These are phyloP conservation scores for Chaetomium globosum DNA, from an alignment of 2,329 filamentous ascomycete genomes.

Conservation along the genomic window DNA sequence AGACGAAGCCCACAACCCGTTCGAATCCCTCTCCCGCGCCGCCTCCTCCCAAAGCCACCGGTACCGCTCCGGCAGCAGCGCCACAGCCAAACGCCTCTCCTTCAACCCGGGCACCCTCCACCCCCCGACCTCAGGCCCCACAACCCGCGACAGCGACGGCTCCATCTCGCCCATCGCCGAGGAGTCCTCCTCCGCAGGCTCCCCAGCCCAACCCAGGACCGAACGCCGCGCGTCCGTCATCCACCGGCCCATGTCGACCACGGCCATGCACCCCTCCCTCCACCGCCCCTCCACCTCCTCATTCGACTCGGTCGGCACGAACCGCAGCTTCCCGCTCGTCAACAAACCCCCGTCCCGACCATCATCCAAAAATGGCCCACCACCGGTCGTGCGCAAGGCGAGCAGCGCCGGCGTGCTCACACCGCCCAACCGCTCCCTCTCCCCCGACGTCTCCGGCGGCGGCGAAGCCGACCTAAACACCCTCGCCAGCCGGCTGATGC, in stretches of 20 bases:
- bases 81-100: slow-evolving; percentile 27
- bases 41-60: slow-evolving; percentile 31
- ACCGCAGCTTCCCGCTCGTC: slow-evolving; percentile 64
- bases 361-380: background rate
- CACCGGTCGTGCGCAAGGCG: slow-evolving; percentile 35
- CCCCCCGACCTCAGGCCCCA: slow-evolving; percentile 25
- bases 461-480: slow-evolving; percentile 50
- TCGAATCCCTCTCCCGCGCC: slow-evolving; percentile 35
- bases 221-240: slow-evolving; percentile 42
- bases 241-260: slow-evolving; percentile 50
- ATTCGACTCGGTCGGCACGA: slow-evolving; percentile 61
- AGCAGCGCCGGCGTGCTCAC: slow-evolving; percentile 51
- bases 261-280: slow-evolving; percentile 38
- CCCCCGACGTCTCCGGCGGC: slow-evolving; percentile 45
- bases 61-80: slow-evolving; percentile 40
- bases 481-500: slow-evolving; percentile 54
- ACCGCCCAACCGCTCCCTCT: slow-evolving; percentile 45
- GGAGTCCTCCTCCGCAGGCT: slow-evolving; percentile 28
- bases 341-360: slow-evolving; percentile 47
- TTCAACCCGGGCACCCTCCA: slow-evolving; percentile 20
- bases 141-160: slow-evolving; percentile 32
- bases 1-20: slow-evolving; percentile 28
- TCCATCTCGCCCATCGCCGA: slow-evolving; percentile 37
- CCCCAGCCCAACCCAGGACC: background rate
- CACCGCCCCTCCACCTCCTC: slow-evolving; percentile 62